Evolutionary conservation across 352 stramenopile genomes (phyloP).

Genomic region (Phytophthora ramorum): DNA sequence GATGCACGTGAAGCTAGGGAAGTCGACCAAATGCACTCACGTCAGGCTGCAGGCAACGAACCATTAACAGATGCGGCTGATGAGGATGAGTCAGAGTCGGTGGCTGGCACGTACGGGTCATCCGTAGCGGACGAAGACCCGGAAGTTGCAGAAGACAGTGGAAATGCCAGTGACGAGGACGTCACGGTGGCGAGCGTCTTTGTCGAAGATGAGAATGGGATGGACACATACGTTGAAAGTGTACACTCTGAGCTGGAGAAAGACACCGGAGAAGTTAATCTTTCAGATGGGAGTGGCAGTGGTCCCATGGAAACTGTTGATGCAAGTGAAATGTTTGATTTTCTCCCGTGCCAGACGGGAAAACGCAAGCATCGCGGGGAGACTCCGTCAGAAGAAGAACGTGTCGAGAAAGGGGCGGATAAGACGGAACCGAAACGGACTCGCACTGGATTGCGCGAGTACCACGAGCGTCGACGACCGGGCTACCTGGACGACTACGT

Average conservation of each 20-base stretch:
- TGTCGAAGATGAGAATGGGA: neutral
- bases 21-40: no score
- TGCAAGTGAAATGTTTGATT: neutral
- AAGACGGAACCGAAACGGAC: slow-evolving; percentile 1
- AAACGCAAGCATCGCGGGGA: slow-evolving; percentile 15
- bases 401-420: slow-evolving; percentile 1
- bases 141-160: neutral
- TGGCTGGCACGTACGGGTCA: neutral
- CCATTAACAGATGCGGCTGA: neutral
- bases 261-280: neutral
- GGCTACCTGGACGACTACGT: neutral
- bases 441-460: slow-evolving; percentile 3
- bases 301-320: neutral
- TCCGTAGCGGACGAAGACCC: neutral
- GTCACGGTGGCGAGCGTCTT: slow-evolving; percentile 2
- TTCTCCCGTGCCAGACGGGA: neutral
- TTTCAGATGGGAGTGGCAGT: neutral
- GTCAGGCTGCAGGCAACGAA: no score
- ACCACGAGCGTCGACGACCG: neutral
- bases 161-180: neutral
- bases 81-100: neutral
- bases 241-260: neutral
- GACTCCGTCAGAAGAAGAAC: slow-evolving; percentile 4
- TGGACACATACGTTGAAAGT: neutral
- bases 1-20: neutral